Percentiles rank a stretch among this genome's conserved stretches.
Evolutionary conservation across 2,329 filamentous ascomycete genomes (phyloP).

Genomic region (Aspergillus sp.): DNA sequence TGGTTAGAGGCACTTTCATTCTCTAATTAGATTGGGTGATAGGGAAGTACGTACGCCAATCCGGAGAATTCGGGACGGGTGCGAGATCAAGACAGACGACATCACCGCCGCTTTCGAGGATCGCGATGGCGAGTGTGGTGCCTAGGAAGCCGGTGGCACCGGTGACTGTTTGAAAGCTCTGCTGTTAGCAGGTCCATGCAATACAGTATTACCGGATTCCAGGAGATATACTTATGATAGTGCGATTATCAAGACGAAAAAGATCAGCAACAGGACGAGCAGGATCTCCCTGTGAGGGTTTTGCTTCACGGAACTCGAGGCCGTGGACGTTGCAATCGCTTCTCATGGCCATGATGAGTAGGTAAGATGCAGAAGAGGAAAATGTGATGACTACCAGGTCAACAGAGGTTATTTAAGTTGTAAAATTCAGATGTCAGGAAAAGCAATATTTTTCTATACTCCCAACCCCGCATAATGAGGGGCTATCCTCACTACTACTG

Average conservation of each 20-base stretch:
- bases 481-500: too few relatives aligned
- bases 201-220: too few relatives aligned
- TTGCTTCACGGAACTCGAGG: background rate
- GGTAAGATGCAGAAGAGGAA: too few relatives aligned
- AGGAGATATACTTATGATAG: background rate
- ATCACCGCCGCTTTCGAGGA: slow-evolving; percentile 38
- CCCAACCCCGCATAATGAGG: too few relatives aligned
- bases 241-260: slow-evolving; percentile 2
- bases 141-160: slow-evolving; percentile 29
- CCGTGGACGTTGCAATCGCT: slow-evolving; percentile 2
- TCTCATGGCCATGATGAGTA: background rate
- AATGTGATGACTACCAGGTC: too few relatives aligned
- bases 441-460: too few relatives aligned
- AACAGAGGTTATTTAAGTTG: too few relatives aligned
- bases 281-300: background rate
- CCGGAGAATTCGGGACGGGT: slow-evolving; percentile 9
- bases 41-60: slow-evolving; percentile 10
- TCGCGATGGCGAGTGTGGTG: slow-evolving; percentile 18
- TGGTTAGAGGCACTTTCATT: background rate
- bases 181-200: background rate
- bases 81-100: slow-evolving; percentile 35
- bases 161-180: slow-evolving; percentile 18
- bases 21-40: background rate
- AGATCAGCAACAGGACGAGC: background rate
- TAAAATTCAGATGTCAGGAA: too few relatives aligned